Evolutionary conservation across 2,329 filamentous ascomycete species (phyloP).

Genomic region (Lasiodiplodia sp.): DNA sequence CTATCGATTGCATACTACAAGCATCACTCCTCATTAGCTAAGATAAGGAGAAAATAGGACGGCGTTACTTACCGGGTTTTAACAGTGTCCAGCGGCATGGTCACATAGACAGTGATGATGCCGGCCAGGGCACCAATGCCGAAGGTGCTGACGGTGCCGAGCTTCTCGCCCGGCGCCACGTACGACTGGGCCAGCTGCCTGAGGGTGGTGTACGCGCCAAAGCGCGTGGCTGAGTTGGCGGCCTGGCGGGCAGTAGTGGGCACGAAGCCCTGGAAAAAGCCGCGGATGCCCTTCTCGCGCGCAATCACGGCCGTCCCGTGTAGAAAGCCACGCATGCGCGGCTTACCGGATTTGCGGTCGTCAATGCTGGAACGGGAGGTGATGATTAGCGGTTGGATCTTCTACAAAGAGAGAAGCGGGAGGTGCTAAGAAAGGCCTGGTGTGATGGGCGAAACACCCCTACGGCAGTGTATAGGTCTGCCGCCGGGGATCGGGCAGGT

Average conservation of each 20-base stretch:
- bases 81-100: constrained; percentile 84
- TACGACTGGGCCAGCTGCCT: constrained; percentile 93
- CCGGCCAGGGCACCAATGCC: constrained; percentile 89
- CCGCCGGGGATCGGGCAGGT: background rate
- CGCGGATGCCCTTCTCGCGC: constrained; percentile 83
- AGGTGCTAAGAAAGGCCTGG: background rate
- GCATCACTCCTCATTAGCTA: background rate
- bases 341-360: constrained; percentile 85
- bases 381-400: background rate
- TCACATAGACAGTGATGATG: constrained; percentile 80
- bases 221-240: constrained; percentile 90
- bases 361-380: constrained; percentile 71
- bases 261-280: constrained; percentile 97
- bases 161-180: constrained; percentile 91
- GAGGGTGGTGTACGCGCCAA: constrained; percentile 87
- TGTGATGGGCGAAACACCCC: background rate
- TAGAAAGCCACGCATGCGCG: constrained; percentile 89
- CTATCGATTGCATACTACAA: constrained; percentile 87
- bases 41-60: constrained; percentile 6
- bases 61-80: constrained; percentile 68
- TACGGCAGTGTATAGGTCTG: background rate
- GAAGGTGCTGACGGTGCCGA: constrained; percentile 87
- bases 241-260: constrained; percentile 94
- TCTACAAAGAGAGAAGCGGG: background rate
- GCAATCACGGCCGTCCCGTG: constrained; percentile 88